Evolutionary conservation across 805 yeast species (phyloP), one percentile per base, ranked within the genome.

Genomic region (Candida nonsorbophila): DNA sequence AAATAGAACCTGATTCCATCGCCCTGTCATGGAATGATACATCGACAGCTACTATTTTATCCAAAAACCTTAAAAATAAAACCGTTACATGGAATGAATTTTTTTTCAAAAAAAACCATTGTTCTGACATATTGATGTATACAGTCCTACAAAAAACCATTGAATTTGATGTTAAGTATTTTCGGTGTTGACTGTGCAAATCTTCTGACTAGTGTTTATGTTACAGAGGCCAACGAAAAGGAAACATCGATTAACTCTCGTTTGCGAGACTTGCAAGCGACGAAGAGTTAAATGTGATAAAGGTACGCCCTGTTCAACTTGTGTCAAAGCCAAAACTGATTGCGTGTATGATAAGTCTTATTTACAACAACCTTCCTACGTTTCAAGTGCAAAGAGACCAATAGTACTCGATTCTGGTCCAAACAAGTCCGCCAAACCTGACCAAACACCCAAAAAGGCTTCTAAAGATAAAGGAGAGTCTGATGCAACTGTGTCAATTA

Each of bases 241-340:
- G 38, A 41, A 61, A 17, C 62, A 58, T 24, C 45, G 71, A 10
- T 49, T 59, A 33, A 45, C 54, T 3, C 47, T 65, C 4, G 71
- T 53, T 4, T 58, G 65, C 33, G 40, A 42, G 16, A 51, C 44
- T 34, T 58, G 65, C 36, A 55, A 54, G 29, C 36, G 45, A 24
- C 44, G 51, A 24, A 58, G 58, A 37, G 47, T 58, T 38, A 54
- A 49, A 27, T 58, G 65, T 36, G 60, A 58, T 33, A 56, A 53
- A 33, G 40, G 49, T 6, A 45, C 47, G 10, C 72, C 73, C 1
- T 51, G 66, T 25, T 41, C 40, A 6, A 34, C 42, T 3, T 59
- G 67, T 40, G 27, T 44, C 21, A 55, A 53, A 33, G 43, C 47
- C 14, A 51, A 49, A 25, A 55, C 51, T 10, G 44, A 23, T 5